Percentiles rank a stretch among this genome's conserved stretches.
These are phyloP conservation scores for Pelargonium fulgidum DNA, from an alignment of 441 rosid species.

Conservation along the genomic window DNA sequence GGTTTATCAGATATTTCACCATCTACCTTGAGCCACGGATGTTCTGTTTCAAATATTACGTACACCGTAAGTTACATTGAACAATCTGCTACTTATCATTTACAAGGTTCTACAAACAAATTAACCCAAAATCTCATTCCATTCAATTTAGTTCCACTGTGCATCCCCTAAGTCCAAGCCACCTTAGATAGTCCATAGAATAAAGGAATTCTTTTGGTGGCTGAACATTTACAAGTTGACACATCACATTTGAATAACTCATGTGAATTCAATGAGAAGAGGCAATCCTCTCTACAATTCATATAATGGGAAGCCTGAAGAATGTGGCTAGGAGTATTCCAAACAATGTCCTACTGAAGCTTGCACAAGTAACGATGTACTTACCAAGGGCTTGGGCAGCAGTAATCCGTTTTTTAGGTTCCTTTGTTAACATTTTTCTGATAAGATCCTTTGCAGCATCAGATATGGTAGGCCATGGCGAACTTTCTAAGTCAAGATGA, in stretches of 20 bases:
- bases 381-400: slow-evolving; percentile 53
- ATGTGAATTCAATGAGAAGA: too few species aligned
- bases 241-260: too few species aligned
- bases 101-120: not conserved
- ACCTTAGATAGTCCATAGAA: not conserved
- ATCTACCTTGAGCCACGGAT: slow-evolving; percentile 75
- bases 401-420: slow-evolving; percentile 49
- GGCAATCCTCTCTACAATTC: too few species aligned
- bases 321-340: too few species aligned
- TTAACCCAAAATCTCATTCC: not conserved
- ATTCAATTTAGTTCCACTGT: not conserved
- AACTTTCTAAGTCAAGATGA: slow-evolving; percentile 39
- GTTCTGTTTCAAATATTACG: slow-evolving; percentile 41
- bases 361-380: slow-evolving; percentile 7
- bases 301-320: too few species aligned
- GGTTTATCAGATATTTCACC: slow-evolving; percentile 58
- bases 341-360: too few species aligned
- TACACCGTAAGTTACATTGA: not conserved
- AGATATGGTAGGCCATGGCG: slow-evolving; percentile 55
- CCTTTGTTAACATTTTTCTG: slow-evolving; percentile 38
- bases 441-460: slow-evolving; percentile 49
- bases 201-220: too few species aligned
- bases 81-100: not conserved
- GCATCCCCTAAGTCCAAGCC: not conserved
- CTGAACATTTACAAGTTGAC: too few species aligned